A percentile compares a stretch with the other conserved stretches of the same genome.
Evolutionary conservation across 2,329 filamentous ascomycete genomes (phyloP).

Genomic region (Emericellopsis atlantica): DNA sequence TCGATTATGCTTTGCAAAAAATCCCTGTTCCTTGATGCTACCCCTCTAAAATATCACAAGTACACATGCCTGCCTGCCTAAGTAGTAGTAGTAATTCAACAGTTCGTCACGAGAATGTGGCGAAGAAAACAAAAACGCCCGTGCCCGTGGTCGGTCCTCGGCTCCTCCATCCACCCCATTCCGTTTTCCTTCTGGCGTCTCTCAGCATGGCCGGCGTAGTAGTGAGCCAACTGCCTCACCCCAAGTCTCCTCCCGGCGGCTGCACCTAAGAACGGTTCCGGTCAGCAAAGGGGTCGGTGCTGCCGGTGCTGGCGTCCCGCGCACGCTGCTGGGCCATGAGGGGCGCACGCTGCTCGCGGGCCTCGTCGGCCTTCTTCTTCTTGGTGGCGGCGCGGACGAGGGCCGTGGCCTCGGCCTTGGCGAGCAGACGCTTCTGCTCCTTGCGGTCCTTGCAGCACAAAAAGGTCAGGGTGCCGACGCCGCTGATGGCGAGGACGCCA

Average conservation of each 20-base stretch:
- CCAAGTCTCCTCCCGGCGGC: conserved; percentile 1
- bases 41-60: too few relatives aligned
- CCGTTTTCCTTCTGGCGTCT: not conserved
- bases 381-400: conserved; percentile 34
- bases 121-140: not conserved
- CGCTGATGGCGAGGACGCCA: conserved; percentile 21
- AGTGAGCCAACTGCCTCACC: too few relatives aligned
- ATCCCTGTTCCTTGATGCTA: too few relatives aligned
- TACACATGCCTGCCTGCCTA: too few relatives aligned
- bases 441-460: conserved; percentile 37
- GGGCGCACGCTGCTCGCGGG: conserved; percentile 18
- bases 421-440: conserved; percentile 26
- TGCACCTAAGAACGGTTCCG: conserved; percentile 14
- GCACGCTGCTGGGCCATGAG: conserved; percentile 18
- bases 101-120: too few relatives aligned
- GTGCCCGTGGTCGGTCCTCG: not conserved
- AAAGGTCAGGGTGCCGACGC: conserved; percentile 29
- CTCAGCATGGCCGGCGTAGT: not conserved
- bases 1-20: too few relatives aligned
- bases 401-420: conserved; percentile 35
- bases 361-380: conserved; percentile 21
- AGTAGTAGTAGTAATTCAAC: too few relatives aligned
- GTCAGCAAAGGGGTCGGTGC: conserved; percentile 24
- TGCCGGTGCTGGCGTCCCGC: conserved; percentile 9
- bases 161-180: not conserved